A percentile compares a stretch with the other conserved stretches of the same genome.
Conservation (phyloP, 768 basidiomycete genomes). For the Porpolomopsis calyptriformis region DNA sequence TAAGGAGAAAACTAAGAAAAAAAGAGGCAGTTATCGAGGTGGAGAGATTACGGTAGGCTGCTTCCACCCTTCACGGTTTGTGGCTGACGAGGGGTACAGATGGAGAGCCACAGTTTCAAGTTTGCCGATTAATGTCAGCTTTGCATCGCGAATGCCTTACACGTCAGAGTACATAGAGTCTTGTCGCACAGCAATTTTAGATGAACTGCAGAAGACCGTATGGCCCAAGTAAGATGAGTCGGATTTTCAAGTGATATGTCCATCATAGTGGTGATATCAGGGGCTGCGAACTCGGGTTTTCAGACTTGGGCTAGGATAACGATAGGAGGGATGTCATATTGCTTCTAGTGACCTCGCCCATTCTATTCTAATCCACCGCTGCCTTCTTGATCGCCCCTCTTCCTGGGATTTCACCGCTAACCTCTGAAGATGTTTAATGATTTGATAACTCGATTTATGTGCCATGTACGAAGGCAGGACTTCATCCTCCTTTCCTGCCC, state of each 20-base stretch:
- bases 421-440: background rate
- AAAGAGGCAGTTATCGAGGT: conserved; percentile 86
- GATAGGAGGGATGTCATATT: background rate
- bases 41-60: conserved; percentile 83
- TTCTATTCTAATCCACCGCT: conserved; percentile 3
- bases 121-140: conserved; percentile 27
- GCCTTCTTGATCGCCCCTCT: background rate
- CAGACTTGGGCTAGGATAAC: background rate
- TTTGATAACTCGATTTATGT: background rate
- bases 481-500: conserved; percentile 6
- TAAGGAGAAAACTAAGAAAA: conserved; percentile 99
- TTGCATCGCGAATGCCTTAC: no score
- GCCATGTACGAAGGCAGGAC: background rate
- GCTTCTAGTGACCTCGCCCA: conserved; percentile 5
- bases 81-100: conserved; percentile 26
- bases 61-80: background rate
- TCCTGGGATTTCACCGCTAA: background rate
- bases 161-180: no score
- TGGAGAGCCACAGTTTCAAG: conserved; percentile 83
- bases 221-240: no score
- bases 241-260: no score
- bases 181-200: background rate
- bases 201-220: no score
- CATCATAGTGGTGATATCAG: no score
- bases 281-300: no score